Evolutionary conservation across 2,329 filamentous ascomycete genomes (phyloP), one percentile per base, ranked within the genome.

Genomic region (Elsinoe arachidis): DNA sequence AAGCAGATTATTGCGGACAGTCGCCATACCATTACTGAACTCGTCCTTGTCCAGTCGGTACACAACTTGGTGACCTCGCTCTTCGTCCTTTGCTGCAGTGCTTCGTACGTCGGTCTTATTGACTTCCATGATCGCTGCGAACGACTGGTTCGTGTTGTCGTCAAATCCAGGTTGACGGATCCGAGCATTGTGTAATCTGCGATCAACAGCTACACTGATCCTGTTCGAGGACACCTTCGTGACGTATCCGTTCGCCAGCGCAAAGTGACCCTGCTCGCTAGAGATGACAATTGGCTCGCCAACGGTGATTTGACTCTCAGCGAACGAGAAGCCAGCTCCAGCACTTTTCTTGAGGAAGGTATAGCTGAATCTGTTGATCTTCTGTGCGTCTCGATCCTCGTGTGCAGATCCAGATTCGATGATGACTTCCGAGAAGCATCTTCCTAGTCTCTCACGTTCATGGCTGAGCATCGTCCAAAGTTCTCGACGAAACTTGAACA

Each of bases 11-110:
- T 96, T 96, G 55, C 93, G 85, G 46, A 96, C 88, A 30, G 87
- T 87, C 2, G 93, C 90, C 89, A 99, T 95, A 58, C 93, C 93
- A 66, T 95, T 97, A 72, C 90, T 95, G 72, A 99, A 99, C 68
- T 99, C 93, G 66, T 99, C 93, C 69, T 96, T 96, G 72, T 99
- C 93, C 3, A 99, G 77, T 21, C 93, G 86, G 66, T 96, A 99
- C 51, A 83, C 78, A 5, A 87, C 74, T 3, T 81, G 81, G 3
- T 79, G 70, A 58, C 78, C 75, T 58, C 62, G 21, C 63, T 60
- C 35, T 55, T 61, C 51, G 63, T 61, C 55, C 10, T 44, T 46
- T 5, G 30, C 14, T 12, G 55, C 44, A 12, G 17, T 17, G n/a
- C 46, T 39, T 3, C 14, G 33, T 19, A 33, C 19, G 15, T 68